phyloP scores from a whole-genome alignment of 1,284 basidiomycete species.

The Hymenochaete sp. region DNA sequence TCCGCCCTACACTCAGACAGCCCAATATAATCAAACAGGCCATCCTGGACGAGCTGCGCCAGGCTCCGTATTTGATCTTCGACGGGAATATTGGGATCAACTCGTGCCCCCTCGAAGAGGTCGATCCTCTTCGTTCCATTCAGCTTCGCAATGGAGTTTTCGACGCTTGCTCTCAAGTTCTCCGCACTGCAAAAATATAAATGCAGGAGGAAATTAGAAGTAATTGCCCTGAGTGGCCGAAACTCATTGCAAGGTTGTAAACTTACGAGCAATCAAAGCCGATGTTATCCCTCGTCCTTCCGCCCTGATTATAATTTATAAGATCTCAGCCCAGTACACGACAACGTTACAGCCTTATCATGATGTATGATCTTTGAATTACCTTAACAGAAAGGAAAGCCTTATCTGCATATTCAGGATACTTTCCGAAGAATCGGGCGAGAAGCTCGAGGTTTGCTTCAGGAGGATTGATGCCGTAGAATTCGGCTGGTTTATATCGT shows the following conservation, averaged over 20 bases:
- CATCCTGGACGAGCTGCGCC: conserved; percentile 28
- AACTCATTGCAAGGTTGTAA: no score
- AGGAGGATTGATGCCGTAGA: conserved; percentile 32
- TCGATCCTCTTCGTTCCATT: conserved; percentile 36
- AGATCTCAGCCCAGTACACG: no score
- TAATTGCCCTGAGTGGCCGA: no score
- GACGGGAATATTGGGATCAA: conserved; percentile 27
- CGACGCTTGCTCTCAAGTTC: conserved; percentile 34
- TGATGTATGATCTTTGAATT: neutral
- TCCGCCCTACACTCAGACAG: conserved; percentile 40
- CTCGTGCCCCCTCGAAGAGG: conserved; percentile 34
- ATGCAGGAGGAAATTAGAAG: no score
- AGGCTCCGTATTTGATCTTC: conserved; percentile 29
- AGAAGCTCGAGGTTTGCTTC: conserved; percentile 36
- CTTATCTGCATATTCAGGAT: conserved; percentile 46
- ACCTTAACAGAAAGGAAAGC: conserved; percentile 40
- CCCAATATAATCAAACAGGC: conserved; percentile 40
- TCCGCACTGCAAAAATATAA: conserved; percentile 27
- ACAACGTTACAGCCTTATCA: no score
- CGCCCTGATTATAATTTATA: conserved; percentile 38
- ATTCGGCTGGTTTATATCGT: conserved; percentile 27
- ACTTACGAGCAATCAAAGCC: conserved; percentile 26
- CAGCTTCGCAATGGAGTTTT: conserved; percentile 30
- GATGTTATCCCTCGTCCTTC: conserved; percentile 20
- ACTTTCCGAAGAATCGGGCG: conserved; percentile 37